phyloP scores from a whole-genome alignment of 192 early-diverging fungal genomes.

The Coemansia sp. region DNA sequence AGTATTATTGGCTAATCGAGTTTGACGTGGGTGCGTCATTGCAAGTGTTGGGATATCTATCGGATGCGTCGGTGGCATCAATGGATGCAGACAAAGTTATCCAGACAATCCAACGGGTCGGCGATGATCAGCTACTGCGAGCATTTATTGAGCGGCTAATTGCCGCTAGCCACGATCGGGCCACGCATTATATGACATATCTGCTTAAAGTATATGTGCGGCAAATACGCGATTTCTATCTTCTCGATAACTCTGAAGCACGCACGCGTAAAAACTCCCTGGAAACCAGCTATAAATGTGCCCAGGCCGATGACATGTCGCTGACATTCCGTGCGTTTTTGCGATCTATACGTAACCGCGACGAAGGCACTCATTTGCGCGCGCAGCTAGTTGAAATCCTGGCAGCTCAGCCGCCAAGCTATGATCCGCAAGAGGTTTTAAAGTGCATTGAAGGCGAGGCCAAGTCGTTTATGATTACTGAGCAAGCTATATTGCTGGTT shows the following conservation, averaged over 20 bases:
- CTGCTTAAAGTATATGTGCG: conserved; percentile 44
- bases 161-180: conserved; percentile 18
- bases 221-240: conserved; percentile 26
- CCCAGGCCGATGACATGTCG: conserved; percentile 30
- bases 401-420: conserved; percentile 8
- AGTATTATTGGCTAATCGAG: conserved; percentile 32
- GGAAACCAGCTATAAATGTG: conserved; percentile 19
- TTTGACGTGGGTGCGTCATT: conserved; percentile 20
- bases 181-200: conserved; percentile 44
- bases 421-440: conserved; percentile 19
- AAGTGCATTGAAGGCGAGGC: conserved; percentile 23
- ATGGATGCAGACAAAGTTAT: conserved; percentile 39
- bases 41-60: conserved; percentile 12
- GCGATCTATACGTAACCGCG: neutral
- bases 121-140: conserved; percentile 22
- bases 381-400: conserved; percentile 25
- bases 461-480: conserved; percentile 1
- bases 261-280: neutral
- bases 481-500: conserved; percentile 37
- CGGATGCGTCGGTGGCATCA: conserved; percentile 16
- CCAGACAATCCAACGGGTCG: conserved; percentile 10
- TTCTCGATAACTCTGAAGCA: neutral
- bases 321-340: conserved; percentile 37
- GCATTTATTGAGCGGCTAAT: conserved; percentile 47
- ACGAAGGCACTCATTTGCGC: conserved; percentile 15